Base-by-base conservation (phyloP, 2,329 filamentous ascomycete genomes). In the Paradendryphiella salina region DNA sequence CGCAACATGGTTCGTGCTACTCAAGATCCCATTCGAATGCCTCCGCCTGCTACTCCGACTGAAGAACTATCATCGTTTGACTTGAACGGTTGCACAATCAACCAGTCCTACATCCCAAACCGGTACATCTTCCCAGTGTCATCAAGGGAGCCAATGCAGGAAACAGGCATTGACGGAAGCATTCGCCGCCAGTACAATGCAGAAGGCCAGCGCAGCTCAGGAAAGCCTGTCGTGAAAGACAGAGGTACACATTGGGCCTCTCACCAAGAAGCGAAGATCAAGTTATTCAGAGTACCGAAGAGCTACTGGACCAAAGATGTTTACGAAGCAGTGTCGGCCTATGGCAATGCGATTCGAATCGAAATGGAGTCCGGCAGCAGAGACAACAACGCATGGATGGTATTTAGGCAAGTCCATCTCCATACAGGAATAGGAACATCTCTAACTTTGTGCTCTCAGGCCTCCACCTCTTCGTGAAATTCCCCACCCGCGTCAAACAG, bases 311-410 rank as follows among this genome's bases (percentile, higher is more conserved):
- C 54, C 1, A 54, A 52, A 20, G 56, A 65, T 9, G 46, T 68
- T 3, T 66, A 71, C 21, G 10, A 60, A 2, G 54, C 54, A 4
- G 35, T 72, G 21, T 59, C 59, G 9, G 29, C 18, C 0, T 66
- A 65, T 35, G 71, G 71, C 1, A 61, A 50, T 8, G 61, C 74
- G 9, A 33, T 57, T 14, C 63, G 55, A 37, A 66, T 75, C 33
- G 66, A 72, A 0, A 64, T 73, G 23, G 36, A 59, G 28, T 2
- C 9, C 5, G 42, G 39, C 7, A 39, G 21, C 13, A 43, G 33
- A 4, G 50, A 57, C 34, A 50, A 48, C 23, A 47, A 23, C 18
- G 68, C 65, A 15, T 67, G 33, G 39, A 61, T 71, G 1, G 46
- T 53, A 0, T 70, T 67, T 18, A 64, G 60, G 65, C 64, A 60